Base-by-base conservation (phyloP, 1,284 basidiomycete genomes). In the Trichosporon asahii region DNA sequence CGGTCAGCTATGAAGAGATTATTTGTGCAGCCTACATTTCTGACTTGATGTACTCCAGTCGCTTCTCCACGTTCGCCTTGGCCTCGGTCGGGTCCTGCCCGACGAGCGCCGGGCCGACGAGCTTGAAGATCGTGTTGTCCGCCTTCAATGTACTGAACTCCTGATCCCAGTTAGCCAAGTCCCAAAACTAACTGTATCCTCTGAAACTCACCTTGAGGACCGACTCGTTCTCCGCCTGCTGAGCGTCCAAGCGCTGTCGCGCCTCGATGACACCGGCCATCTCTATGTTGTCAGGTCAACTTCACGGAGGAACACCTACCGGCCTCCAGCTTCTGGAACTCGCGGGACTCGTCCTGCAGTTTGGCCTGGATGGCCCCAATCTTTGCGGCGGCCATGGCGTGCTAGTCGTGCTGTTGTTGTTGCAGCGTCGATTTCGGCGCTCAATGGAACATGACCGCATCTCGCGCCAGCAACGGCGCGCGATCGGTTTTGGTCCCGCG, bases 51-150 rank as follows among this genome's bases (percentile, higher is more conserved):
- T 94, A 98, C 72, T 94, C 93, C 49, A 99, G 84, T 6, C 96
- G 89, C 70, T 93, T 98, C 73, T 94, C 89, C 35, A 99, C 93
- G 78, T 96, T 98, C 69, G 85, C 86, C 79, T 91, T 92, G 11
- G 96, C 96, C 76, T 98, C 97, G 5, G 83, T 83, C 76, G 90
- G 90, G 74, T 98, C 95, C 83, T 98, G 96, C 76, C 91, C 89
- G 7, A 98, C 89, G 25, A 99, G 88, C 1, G 95, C 91, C 1
- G 94, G 93, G 0, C 96, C 97, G 61, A 97, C 88, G 63, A 94
- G 88, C 85, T 99, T 99, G 86, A 91, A 99, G 8, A 99, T 88
- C 8, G 87, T 88, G 78, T 95, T 97, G 74, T 90, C 88, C 1
- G 89, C 84, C 64, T 90, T 91, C 68, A 98, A 84, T 29, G 85